A percentile compares a stretch with the other conserved stretches of the same genome.
Conservation (phyloP, 73 alveolate species). For the Uronychia binucleata region DNA sequence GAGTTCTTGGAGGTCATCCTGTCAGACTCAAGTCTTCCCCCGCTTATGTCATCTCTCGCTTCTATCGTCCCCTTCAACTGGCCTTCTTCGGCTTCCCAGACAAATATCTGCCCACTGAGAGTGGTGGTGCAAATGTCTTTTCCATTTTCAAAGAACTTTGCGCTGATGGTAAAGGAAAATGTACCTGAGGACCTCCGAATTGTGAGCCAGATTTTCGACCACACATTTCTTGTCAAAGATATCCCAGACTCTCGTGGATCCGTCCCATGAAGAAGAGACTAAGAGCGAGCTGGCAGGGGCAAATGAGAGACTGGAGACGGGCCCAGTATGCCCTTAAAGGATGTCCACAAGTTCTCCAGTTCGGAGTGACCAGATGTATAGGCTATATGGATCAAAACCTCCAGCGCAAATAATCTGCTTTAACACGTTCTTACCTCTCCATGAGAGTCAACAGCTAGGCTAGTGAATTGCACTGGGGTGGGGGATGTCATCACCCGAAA, state of each 20-base stretch:
- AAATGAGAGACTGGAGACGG: conserved; percentile 80
- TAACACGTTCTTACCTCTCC: conserved; percentile 64
- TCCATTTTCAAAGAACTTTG: conserved; percentile 73
- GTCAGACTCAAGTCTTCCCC: conserved; percentile 91
- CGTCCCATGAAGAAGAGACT: conserved; percentile 96
- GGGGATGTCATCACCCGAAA: conserved; percentile 91
- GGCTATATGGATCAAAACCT: conserved; percentile 89
- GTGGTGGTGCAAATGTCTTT: conserved; percentile 90
- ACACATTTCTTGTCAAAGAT: conserved; percentile 85
- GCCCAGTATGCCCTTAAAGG: conserved; percentile 91
- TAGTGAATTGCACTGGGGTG: conserved; percentile 84
- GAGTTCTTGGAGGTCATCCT: conserved; percentile 82
- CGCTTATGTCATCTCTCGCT: conserved; percentile 87
- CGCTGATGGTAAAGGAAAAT: conserved; percentile 15
- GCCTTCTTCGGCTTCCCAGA: conserved; percentile 89
- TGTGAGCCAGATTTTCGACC: conserved; percentile 72
- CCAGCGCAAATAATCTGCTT: conserved; percentile 77
- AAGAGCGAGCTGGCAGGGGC: conserved; percentile 67
- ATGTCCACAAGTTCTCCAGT: conserved; percentile 93
- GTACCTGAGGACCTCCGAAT: conserved; percentile 52
- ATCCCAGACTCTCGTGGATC: conserved; percentile 92
- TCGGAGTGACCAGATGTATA: conserved; percentile 87
- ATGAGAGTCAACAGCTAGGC: conserved; percentile 84
- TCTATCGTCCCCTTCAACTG: conserved; percentile 80
- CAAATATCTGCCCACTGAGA: conserved; percentile 86